Base-by-base conservation (phyloP, 1,284 basidiomycete genomes). In the Marasmius oreades region DNA sequence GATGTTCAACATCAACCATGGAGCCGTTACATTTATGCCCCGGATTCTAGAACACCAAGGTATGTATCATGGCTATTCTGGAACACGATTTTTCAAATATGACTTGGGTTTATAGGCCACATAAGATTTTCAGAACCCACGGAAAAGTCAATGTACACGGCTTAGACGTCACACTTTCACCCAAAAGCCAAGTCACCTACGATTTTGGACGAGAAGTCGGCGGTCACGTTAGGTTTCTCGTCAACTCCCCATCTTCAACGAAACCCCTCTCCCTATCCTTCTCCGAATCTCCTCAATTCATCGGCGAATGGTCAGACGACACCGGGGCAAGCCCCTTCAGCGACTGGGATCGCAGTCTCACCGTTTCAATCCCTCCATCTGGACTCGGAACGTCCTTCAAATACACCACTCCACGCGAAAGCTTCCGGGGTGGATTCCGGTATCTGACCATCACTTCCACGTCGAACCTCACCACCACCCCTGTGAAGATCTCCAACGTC, bases 241-340 rank as follows among this genome's bases (percentile, higher is more conserved):
- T 79, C 36, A 63, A 69, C 54, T 57, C 63, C 14, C 66, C 68
- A 1, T 66, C 70, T 0, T 31, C 65, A 0, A 55, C 65, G 5
- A 73, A 77, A 0, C 66, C 69, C 3, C 63, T 79, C 16, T 72
- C 77, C 2, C 67, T 81, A 6, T 75, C 78, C 0, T 81, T 79
- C 66, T 77, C 77, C 4, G 78, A 81, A 62, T 80, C 78, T 8
- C 66, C 77, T 0, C 58, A 74, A 31, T 80, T 77, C 66, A 77
- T 81, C 58, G 74, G 65, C 52, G 53, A 67, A 6, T 63, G 60
- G 0, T 79, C 77, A 0, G 78, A 80, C 63, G 76, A 79, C 61
- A 77, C 77, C 1, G 64, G 63, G 26, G 53, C 72, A 1, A 60
- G 67, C 2, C 42, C 69, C 10, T 70, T 73, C 33, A 65, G 68